phyloP scores from a whole-genome alignment of 179 eudicot species.

The Beta corolliflora region DNA sequence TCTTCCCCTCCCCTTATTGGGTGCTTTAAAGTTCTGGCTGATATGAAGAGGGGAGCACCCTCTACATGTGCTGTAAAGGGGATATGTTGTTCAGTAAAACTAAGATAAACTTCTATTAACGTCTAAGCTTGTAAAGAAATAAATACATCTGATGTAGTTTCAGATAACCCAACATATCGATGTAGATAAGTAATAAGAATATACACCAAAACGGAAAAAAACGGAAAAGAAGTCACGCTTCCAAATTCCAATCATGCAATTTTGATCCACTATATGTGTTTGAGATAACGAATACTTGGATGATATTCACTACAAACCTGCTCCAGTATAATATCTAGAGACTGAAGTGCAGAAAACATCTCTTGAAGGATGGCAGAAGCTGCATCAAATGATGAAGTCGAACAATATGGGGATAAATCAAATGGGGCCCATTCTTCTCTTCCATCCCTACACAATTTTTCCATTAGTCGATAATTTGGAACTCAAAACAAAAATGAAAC shows the following conservation, averaged over 20 bases:
- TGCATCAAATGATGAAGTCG: slow-evolving; percentile 73
- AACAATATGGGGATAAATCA: slow-evolving; percentile 77
- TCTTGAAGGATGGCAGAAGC: slow-evolving; percentile 82
- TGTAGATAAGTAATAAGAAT: background rate
- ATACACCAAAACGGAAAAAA: background rate
- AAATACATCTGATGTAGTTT: background rate
- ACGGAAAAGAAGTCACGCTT: background rate
- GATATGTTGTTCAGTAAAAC: too few relatives aligned
- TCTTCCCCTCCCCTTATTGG: too few relatives aligned
- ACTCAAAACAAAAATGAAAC: background rate
- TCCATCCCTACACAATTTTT: slow-evolving; percentile 59
- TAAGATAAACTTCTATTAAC: too few relatives aligned
- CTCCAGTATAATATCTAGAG: slow-evolving; percentile 71
- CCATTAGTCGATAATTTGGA: background rate
- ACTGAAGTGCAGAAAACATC: slow-evolving; percentile 56
- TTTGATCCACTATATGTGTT: background rate
- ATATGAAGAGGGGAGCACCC: too few relatives aligned
- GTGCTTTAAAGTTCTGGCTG: too few relatives aligned
- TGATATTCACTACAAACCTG: slow-evolving; percentile 51
- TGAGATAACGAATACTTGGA: background rate
- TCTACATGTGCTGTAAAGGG: too few relatives aligned
- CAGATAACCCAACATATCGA: background rate
- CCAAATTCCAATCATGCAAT: background rate
- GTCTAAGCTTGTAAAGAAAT: background rate
- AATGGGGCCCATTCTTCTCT: slow-evolving; percentile 87